Conservation (phyloP, 2,329 filamentous ascomycete genomes). For the Juglanconis oblonga region DNA sequence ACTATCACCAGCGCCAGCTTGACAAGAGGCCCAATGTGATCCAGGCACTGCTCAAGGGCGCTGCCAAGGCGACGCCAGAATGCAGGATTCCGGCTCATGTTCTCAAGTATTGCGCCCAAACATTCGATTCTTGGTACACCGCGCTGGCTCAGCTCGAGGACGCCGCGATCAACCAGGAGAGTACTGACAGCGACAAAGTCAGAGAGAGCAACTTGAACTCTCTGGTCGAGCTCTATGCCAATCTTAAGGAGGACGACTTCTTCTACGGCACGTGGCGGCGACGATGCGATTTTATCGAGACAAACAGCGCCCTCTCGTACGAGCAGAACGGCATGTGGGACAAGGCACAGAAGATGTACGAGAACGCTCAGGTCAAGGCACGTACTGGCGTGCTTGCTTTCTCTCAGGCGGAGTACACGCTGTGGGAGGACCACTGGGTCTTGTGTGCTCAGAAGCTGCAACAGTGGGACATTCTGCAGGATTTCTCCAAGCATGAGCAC, state of each 20-base stretch:
- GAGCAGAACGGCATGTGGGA: constrained; percentile 99
- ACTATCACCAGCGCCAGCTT: constrained; percentile 91
- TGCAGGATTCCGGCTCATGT: constrained; percentile 95
- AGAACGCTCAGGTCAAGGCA: constrained; percentile 94
- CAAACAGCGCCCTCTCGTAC: constrained; percentile 93
- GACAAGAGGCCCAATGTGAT: constrained; percentile 95
- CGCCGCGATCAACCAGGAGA: constrained; percentile 74
- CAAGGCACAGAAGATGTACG: constrained; percentile 95
- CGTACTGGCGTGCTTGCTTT: constrained; percentile 94
- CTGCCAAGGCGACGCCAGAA: constrained; percentile 77
- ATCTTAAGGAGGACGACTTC: constrained; percentile 89
- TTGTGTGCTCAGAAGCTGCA: constrained; percentile 96
- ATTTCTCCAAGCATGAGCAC: constrained; percentile 98
- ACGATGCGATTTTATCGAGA: constrained; percentile 94
- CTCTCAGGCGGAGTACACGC: constrained; percentile 94
- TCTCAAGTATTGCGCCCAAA: constrained; percentile 90
- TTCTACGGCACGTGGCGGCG: constrained; percentile 98
- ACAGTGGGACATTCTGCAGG: constrained; percentile 96
- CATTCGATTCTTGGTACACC: constrained; percentile 97
- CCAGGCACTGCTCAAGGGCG: constrained; percentile 84
- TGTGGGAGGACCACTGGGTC: constrained; percentile 99
- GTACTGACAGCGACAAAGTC: constrained; percentile 77
- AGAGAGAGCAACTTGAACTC: constrained; percentile 95
- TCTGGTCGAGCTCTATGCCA: constrained; percentile 87
- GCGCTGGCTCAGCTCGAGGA: constrained; percentile 88